These are phyloP conservation scores for Ilex asprella DNA, from an alignment of 257 asterid genomes.

Conservation along the genomic window DNA sequence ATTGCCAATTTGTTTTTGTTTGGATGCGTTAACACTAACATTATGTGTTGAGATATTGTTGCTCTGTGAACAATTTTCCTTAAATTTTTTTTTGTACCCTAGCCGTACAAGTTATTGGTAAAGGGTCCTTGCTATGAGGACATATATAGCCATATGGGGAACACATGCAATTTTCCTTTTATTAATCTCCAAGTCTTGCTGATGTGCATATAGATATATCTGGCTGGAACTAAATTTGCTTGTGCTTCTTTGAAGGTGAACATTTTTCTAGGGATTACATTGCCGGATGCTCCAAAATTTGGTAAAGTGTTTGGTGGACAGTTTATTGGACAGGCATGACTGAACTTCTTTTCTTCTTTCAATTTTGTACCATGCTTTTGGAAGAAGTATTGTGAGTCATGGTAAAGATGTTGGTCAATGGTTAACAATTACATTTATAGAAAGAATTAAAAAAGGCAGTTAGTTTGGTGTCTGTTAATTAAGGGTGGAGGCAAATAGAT, in stretches of 20 bases:
- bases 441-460: neutral
- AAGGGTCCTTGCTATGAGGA: no score
- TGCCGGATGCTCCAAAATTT: constrained; percentile 90
- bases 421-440: neutral
- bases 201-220: no score
- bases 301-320: constrained; percentile 98
- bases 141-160: no score
- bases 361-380: neutral
- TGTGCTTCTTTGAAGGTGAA: constrained; percentile 49
- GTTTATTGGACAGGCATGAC: constrained; percentile 86
- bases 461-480: neutral
- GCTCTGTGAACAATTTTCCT: no score
- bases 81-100: no score
- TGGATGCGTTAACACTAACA: no score
- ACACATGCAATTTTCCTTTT: no score
- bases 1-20: no score
- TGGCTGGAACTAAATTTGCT: neutral
- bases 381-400: neutral
- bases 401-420: neutral
- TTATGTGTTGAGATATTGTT: no score
- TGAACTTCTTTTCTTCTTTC: constrained; percentile 9
- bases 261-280: constrained; percentile 75
- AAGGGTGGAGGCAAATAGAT: neutral
- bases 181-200: no score
- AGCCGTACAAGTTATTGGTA: no score